Conservation (phyloP, 768 basidiomycete genomes). For the Tephrocybe sp. region DNA sequence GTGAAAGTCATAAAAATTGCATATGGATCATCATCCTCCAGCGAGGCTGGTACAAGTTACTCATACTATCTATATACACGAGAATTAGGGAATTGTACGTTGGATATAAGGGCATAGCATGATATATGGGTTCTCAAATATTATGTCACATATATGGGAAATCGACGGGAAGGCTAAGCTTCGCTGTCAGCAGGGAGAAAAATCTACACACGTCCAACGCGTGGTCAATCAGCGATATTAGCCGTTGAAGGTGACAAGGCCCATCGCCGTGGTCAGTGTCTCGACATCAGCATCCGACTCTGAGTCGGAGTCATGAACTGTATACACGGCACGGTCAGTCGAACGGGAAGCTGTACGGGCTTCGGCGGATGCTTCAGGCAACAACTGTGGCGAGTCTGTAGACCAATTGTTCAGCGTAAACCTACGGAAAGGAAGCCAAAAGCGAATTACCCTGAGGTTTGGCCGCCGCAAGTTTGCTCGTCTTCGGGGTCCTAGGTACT, state of each 20-base stretch:
- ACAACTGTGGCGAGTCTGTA: slow-evolving; percentile 35
- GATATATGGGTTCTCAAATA: no score
- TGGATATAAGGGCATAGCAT: no score
- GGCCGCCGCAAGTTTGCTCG: slow-evolving; percentile 43
- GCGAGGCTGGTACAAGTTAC: no score
- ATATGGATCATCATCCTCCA: no score
- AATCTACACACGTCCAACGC: no score
- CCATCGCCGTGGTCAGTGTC: slow-evolving; percentile 26
- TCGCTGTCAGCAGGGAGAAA: no score
- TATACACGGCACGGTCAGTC: slow-evolving; percentile 5
- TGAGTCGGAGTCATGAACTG: slow-evolving; percentile 19
- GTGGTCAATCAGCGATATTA: not conserved
- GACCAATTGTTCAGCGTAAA: not conserved
- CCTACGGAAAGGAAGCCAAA: not conserved
- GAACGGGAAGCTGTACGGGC: not conserved
- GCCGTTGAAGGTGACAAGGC: slow-evolving; percentile 17
- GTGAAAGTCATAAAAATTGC: no score
- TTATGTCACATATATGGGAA: no score
- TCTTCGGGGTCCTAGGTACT: slow-evolving; percentile 30
- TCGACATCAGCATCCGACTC: slow-evolving; percentile 36
- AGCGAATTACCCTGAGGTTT: slow-evolving; percentile 42
- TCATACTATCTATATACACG: no score
- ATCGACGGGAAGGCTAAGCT: no score
- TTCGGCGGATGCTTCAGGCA: slow-evolving; percentile 5
- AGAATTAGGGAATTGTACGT: no score